These are phyloP conservation scores for Teratosphaeriaceae sp. DNA, from an alignment of 2,329 filamentous ascomycete genomes.

Conservation along the genomic window DNA sequence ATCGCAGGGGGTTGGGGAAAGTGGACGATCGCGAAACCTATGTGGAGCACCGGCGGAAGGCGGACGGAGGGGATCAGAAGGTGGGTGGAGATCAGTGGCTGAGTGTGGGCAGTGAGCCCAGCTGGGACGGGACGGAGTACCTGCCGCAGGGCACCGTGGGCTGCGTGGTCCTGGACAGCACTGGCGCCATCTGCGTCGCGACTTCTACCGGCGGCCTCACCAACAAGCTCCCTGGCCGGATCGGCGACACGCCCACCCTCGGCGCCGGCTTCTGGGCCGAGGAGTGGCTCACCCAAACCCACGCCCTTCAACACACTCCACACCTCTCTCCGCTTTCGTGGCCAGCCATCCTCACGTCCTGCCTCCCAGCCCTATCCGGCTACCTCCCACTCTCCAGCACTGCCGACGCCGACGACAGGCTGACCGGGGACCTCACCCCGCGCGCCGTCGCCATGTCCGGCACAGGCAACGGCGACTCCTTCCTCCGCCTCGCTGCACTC, in stretches of 20 bases:
- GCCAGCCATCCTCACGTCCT: constrained; percentile 11
- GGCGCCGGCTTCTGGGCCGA: constrained; percentile 90
- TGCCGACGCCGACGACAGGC: not conserved
- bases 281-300: constrained; percentile 52
- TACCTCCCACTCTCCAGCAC: constrained; percentile 13
- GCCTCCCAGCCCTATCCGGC: constrained; percentile 17
- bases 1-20: constrained; percentile 52
- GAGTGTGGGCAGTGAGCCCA: constrained; percentile 23
- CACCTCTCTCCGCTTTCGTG: constrained; percentile 7
- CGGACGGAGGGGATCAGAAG: not conserved
- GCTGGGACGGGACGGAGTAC: constrained; percentile 58
- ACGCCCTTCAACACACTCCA: too few species aligned
- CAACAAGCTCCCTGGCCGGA: constrained; percentile 78
- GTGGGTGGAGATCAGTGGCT: not conserved
- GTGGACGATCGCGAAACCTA: constrained; percentile 31
- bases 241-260: constrained; percentile 78
- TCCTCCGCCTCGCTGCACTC: constrained; percentile 64
- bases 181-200: constrained; percentile 63
- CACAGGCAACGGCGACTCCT: constrained; percentile 85
- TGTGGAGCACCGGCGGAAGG: constrained; percentile 37
- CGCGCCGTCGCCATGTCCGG: constrained; percentile 51
- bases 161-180: constrained; percentile 71
- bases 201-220: constrained; percentile 71
- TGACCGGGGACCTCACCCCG: constrained; percentile 4
- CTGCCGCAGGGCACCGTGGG: constrained; percentile 80